A percentile compares a stretch with the other conserved stretches of the same genome.
Evolutionary conservation across 352 stramenopile genomes (phyloP).

Genomic region (Phytophthora pistaciae): DNA sequence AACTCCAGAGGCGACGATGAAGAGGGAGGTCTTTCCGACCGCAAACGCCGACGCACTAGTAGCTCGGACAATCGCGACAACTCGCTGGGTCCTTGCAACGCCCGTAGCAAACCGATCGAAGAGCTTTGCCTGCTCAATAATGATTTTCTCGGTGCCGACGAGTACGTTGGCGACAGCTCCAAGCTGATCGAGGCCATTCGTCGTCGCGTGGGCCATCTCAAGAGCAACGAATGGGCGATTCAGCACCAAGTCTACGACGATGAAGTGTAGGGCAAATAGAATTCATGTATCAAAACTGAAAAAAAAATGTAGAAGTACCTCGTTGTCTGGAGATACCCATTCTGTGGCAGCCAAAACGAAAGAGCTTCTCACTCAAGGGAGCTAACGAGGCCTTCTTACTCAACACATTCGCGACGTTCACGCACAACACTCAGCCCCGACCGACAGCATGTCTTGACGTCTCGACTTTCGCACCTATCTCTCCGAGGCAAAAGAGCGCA

Average conservation of each 20-base stretch:
- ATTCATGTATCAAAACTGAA: conserved; percentile 13
- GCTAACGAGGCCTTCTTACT: neutral
- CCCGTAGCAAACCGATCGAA: conserved; percentile 33
- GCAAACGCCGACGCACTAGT: conserved; percentile 44
- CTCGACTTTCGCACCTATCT: conserved; percentile 7
- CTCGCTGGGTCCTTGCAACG: conserved; percentile 2
- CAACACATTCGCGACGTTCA: conserved; percentile 1
- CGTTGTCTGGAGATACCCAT: conserved; percentile 8
- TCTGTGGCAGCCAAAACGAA: conserved; percentile 17
- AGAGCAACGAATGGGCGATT: conserved; percentile 70
- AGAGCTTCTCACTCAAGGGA: neutral
- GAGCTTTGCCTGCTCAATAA: conserved; percentile 82
- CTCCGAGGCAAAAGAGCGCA: conserved; percentile 10
- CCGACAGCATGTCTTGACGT: neutral
- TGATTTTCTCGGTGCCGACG: conserved; percentile 46
- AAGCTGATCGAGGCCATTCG: conserved; percentile 40
- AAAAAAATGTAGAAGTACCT: conserved; percentile 2
- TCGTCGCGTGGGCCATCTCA: conserved; percentile 49
- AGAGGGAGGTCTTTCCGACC: neutral
- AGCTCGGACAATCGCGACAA: conserved; percentile 14
- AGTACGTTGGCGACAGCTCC: conserved; percentile 32
- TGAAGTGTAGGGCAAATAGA: conserved; percentile 61
- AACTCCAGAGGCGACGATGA: conserved; percentile 5
- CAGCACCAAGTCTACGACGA: conserved; percentile 87
- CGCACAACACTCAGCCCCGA: neutral